Evolutionary conservation across 768 basidiomycete genomes (phyloP).

Genomic region (Leccinum broughii): DNA sequence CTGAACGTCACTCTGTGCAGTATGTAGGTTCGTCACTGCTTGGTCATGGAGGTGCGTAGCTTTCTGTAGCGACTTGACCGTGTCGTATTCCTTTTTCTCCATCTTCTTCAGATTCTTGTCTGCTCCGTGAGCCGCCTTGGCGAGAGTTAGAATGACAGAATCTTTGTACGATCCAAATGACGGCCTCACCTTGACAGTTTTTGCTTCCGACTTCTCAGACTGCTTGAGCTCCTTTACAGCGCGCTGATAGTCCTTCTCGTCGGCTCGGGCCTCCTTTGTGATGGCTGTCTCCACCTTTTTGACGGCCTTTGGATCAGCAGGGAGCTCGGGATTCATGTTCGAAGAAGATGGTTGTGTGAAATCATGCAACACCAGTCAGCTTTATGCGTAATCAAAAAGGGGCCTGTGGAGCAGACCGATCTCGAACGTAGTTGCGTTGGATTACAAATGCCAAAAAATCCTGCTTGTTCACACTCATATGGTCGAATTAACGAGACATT

Average conservation of each 20-base stretch:
- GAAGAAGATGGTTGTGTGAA: not conserved
- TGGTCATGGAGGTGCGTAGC: slow-evolving; percentile 54
- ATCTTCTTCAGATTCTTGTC: slow-evolving; percentile 48
- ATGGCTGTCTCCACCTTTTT: slow-evolving; percentile 47
- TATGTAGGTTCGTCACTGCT: slow-evolving; percentile 43
- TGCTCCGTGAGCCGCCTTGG: slow-evolving; percentile 47
- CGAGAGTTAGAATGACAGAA: not conserved
- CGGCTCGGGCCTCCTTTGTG: slow-evolving; percentile 50
- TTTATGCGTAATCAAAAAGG: slow-evolving; percentile 8
- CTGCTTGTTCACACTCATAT: too few relatives aligned
- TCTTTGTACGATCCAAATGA: not conserved
- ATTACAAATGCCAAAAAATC: not conserved
- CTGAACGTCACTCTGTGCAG: slow-evolving; percentile 45
- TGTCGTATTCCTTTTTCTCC: slow-evolving; percentile 50
- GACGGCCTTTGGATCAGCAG: slow-evolving; percentile 27
- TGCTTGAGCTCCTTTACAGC: slow-evolving; percentile 53
- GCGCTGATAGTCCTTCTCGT: slow-evolving; percentile 50
- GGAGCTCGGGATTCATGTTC: slow-evolving; percentile 25
- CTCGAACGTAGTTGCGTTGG: not conserved
- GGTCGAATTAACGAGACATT: too few relatives aligned
- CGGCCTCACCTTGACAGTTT: slow-evolving; percentile 50
- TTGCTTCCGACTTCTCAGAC: slow-evolving; percentile 53
- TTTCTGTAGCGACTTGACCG: slow-evolving; percentile 50
- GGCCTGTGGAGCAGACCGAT: slow-evolving; percentile 5
- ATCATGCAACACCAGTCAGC: not conserved